Evolutionary conservation across 2,329 filamentous ascomycete genomes (phyloP), one percentile per base, ranked within the genome.

Genomic region (Aspergillus sp.): DNA sequence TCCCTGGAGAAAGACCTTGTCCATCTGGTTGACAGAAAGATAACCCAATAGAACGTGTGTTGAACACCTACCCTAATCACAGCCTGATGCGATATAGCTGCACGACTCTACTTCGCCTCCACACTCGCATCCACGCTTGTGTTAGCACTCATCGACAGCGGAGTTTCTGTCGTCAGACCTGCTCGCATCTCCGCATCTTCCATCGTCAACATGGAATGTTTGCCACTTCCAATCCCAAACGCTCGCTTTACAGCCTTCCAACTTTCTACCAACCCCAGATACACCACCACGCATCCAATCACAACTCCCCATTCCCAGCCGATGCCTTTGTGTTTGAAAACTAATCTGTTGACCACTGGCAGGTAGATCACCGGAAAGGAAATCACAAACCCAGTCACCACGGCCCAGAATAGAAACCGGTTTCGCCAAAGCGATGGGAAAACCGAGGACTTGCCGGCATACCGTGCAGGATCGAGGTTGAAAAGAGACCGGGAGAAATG

Each of bases 401-500:
- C 76, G 11, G 81, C 75, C 73, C 77, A 85, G 69, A 85, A 85
- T 5, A 85, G 69, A 68, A 89, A 88, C 57, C 81, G 73, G 67
- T 88, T 89, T 44, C 75, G 70, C 82, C 81, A 87, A 37, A 88
- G 67, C 49, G 85, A 80, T 43, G 73, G 56, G 49, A 81, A 75
- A 73, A 84, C 84, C 0, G 79, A 81, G 40, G 82, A 70, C 0
- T 79, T 77, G 51, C 83, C 76, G 68, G 85, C 81, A 52, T 76
- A 73, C 9, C 62, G 61, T 12, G 62, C 53, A 1, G 74, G 72
- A 44, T 76, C 68, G 61, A 84, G 77, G 46, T 74, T 71, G 74
- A 90, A 90, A 66, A 90, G 82, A 1, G 80, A 85, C n/a, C 83
- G 79, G 11, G 85, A 81, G 68, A 85, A 79, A 56, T 86, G 78